A percentile compares a stretch with the other conserved stretches of the same genome.
These are phyloP conservation scores for Sporothrix variecibatus DNA, from an alignment of 2,329 filamentous ascomycete species.

Conservation along the genomic window DNA sequence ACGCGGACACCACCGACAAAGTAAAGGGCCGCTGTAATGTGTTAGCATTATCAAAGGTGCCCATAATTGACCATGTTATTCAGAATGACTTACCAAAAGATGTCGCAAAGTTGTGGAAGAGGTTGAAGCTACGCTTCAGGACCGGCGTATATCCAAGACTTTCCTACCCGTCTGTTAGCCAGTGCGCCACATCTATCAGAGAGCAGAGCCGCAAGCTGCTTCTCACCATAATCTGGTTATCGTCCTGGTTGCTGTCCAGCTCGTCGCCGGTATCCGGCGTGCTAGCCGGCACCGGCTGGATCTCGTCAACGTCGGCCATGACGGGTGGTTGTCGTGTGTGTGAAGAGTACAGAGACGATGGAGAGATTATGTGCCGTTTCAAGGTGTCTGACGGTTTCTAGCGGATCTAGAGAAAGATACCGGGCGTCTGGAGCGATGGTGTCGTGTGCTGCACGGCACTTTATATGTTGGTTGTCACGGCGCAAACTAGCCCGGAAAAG, in stretches of 20 bases:
- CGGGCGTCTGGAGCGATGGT: background rate
- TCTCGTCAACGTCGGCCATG: conserved; percentile 13
- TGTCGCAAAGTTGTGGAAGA: conserved; percentile 27
- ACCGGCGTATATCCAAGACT: conserved; percentile 26
- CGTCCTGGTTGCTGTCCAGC: background rate
- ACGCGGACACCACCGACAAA: conserved; percentile 29
- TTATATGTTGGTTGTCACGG: background rate
- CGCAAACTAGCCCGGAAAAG: background rate
- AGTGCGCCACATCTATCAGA: background rate
- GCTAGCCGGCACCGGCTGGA: conserved; percentile 3
- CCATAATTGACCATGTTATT: background rate
- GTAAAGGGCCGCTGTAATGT: conserved; percentile 22
- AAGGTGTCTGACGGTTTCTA: background rate
- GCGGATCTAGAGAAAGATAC: background rate
- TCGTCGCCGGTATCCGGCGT: background rate
- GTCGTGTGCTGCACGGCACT: background rate
- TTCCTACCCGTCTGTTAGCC: background rate
- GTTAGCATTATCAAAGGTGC: background rate
- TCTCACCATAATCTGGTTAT: conserved; percentile 10
- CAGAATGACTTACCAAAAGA: conserved; percentile 15
- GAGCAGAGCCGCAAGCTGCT: background rate
- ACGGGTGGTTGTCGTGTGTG: background rate
- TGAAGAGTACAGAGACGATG: background rate
- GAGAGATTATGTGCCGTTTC: background rate
- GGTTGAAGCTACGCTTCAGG: conserved; percentile 26